Percentiles rank a stretch among this genome's conserved stretches.
Evolutionary conservation across 306 rosid genomes (phyloP).

Genomic region (Vachellia pachyceras): DNA sequence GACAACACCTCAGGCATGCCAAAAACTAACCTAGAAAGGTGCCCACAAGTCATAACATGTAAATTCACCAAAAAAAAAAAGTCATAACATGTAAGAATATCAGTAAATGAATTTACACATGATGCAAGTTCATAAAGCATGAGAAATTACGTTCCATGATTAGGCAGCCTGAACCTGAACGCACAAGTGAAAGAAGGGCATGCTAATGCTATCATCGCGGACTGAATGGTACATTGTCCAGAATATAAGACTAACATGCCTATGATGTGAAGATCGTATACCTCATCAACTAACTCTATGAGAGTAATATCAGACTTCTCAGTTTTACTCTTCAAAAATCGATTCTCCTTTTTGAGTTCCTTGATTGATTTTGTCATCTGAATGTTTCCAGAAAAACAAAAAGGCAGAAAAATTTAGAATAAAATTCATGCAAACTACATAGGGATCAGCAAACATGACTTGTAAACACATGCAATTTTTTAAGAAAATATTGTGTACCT

Average conservation of each 20-base stretch:
- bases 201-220: neutral
- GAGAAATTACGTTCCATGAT: neutral
- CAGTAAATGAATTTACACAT: neutral
- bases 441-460: constrained; percentile 34
- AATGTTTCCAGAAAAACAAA: constrained; percentile 40
- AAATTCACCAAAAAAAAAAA: no score
- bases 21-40: neutral
- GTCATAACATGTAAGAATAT: neutral
- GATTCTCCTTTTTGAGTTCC: constrained; percentile 94
- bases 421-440: constrained; percentile 13
- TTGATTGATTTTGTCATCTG: constrained; percentile 95
- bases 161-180: neutral
- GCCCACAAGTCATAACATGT: neutral
- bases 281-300: constrained; percentile 90
- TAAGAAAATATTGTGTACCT: constrained; percentile 57
- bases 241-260: neutral
- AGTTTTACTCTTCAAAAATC: constrained; percentile 86
- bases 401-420: constrained; percentile 26
- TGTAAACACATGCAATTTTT: constrained; percentile 23
- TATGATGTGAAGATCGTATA: constrained; percentile 31
- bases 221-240: constrained; percentile 24
- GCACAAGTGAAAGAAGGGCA: neutral
- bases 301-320: constrained; percentile 87
- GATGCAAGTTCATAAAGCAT: neutral
- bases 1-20: neutral